These are phyloP conservation scores for Pythium insidiosum DNA, from an alignment of 352 stramenopile species.

Conservation along the genomic window DNA sequence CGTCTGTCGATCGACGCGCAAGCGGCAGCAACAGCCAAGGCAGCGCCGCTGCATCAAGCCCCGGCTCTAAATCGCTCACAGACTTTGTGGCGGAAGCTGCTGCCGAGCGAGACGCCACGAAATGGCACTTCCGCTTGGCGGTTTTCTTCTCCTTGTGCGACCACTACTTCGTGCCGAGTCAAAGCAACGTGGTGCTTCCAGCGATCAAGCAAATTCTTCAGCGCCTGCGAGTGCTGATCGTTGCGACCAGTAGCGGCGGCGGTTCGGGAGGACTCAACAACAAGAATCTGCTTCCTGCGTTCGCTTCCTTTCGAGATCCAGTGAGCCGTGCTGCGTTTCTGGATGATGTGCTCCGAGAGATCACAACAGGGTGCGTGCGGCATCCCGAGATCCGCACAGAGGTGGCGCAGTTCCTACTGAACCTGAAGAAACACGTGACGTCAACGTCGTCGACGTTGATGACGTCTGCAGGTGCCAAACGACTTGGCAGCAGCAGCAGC, in stretches of 20 bases:
- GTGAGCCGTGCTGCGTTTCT: constrained; percentile 27
- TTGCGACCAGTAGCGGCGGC: constrained; percentile 3
- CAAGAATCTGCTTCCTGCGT: constrained; percentile 3
- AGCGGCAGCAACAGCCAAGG: constrained; percentile 1
- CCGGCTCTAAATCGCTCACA: constrained; percentile 28
- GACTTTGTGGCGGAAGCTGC: constrained; percentile 36
- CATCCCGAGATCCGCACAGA: constrained; percentile 48
- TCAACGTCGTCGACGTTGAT: constrained; percentile 9
- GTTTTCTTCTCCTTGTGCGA: constrained; percentile 46
- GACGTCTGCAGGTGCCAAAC: constrained; percentile 4
- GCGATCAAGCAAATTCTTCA: constrained; percentile 52
- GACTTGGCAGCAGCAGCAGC: not conserved
- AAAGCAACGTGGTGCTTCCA: constrained; percentile 33
- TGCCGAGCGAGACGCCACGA: constrained; percentile 36
- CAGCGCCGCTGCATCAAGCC: not conserved
- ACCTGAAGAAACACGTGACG: constrained; percentile 46
- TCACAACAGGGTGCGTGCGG: constrained; percentile 33
- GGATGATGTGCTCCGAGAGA: constrained; percentile 31
- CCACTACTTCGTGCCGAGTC: constrained; percentile 22
- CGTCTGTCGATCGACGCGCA: not conserved
- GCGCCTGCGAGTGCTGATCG: constrained; percentile 30
- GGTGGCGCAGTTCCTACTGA: constrained; percentile 58
- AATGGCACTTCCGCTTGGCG: constrained; percentile 44
- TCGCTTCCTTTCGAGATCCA: constrained; percentile 4
- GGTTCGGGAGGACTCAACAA: constrained; percentile 2